These are phyloP conservation scores for Phallus indusiatus DNA, from an alignment of 768 basidiomycete species.

Conservation along the genomic window DNA sequence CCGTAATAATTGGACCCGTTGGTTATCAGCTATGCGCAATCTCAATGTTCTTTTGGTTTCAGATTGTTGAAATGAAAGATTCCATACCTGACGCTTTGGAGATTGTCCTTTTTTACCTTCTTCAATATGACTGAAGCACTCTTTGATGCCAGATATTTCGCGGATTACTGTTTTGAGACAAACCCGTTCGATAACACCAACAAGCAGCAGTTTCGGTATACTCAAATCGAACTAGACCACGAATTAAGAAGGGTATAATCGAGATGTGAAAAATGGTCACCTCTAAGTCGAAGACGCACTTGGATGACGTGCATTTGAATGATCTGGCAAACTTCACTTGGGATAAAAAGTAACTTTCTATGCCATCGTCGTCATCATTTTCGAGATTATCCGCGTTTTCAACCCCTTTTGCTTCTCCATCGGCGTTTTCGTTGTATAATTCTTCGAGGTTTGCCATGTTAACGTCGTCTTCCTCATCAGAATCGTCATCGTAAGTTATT, in stretches of 20 bases:
- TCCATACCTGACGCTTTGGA: conserved; percentile 20
- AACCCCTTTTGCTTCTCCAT: conserved; percentile 19
- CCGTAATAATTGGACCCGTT: conserved; percentile 93
- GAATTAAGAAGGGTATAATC: conserved; percentile 1
- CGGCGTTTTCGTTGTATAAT: conserved; percentile 25
- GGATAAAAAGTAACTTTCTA: conserved; percentile 43
- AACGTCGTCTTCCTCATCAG: conserved; percentile 44
- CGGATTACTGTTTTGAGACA: conserved; percentile 81
- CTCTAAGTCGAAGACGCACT: conserved; percentile 76
- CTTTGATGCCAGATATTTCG: conserved; percentile 79
- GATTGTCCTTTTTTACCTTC: conserved; percentile 42
- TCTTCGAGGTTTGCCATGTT: conserved; percentile 58
- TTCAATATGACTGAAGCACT: conserved; percentile 72
- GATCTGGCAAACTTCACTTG: conserved; percentile 56
- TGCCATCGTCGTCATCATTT: conserved; percentile 27
- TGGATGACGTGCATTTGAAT: conserved; percentile 59
- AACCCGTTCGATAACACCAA: conserved; percentile 84
- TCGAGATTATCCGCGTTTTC: conserved; percentile 13
- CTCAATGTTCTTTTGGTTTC: neutral
- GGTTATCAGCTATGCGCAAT: conserved; percentile 51
- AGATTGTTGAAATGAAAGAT: neutral
- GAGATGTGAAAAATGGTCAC: conserved; percentile 35
- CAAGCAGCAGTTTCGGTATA: conserved; percentile 87
- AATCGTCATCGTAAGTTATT: conserved; percentile 63
- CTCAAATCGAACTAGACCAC: conserved; percentile 70